Base-by-base conservation (phyloP, 495 filamentous ascomycete species). In the Xylaria scruposa region DNA sequence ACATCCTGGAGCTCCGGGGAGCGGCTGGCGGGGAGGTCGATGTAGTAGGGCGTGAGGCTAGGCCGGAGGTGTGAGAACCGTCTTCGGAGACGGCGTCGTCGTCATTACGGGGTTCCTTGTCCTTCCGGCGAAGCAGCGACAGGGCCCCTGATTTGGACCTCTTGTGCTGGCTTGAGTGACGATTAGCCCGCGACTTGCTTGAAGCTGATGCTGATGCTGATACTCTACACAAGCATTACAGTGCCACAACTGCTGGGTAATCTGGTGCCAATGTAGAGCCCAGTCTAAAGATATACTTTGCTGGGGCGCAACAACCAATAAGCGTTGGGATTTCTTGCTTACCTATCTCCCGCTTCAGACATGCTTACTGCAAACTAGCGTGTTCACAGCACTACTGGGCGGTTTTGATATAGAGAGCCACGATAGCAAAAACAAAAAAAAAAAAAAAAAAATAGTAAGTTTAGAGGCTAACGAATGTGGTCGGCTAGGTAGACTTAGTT, bases 141-240 rank as follows among this genome's bases (percentile, higher is more conserved):
- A 87, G 78, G 40, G 83, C 81, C 12, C 84, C 79, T 26, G 86
- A 88, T 73, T 86, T 88, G 56, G 83, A 83, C 70, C 87, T 84
- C 78, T 83, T 86, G 74, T 89, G 87, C 53, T 76, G 76, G 72
- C 83, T 86, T 70, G 17, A 15, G 29, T 19, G 29, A 21, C 29
- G n/a, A 33, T 71, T 60, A 71, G 70, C 51, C 53, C 5, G 53
- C 26, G n/a, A 21, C 68, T 53, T 44, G 40, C 15, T 21, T 47
- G 38, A 29, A 2, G 29, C 29, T 31, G 29, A 31, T 31, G 3
- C 29, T 31, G 29, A 31, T n/a, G 42, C 47, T 15, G 56, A 44
- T 46, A 29, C 24, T 58, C 17, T 40, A 38, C 7, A 66, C 4
- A 26, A 33, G 38, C 44, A 44, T 47, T 64, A 42, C 61, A 46